phyloP scores from a whole-genome alignment of 805 yeast species.

The Wickerhamiella parazyma region DNA sequence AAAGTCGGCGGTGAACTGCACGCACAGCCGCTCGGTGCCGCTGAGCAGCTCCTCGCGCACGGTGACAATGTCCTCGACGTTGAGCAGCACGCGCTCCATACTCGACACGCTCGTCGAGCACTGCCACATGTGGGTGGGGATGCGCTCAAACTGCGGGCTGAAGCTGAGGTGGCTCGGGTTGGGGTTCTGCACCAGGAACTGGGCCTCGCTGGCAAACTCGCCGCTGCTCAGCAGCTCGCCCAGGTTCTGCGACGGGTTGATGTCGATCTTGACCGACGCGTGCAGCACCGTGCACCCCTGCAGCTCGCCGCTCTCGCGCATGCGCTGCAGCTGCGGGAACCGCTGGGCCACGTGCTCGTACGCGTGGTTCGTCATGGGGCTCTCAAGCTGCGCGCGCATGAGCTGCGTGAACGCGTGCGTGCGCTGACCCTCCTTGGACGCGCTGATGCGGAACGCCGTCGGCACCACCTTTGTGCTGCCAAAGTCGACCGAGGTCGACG shows the following conservation, averaged over 20 bases:
- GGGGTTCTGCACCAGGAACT: conserved; percentile 14
- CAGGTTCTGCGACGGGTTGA: conserved; percentile 4
- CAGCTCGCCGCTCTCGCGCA: conserved; percentile 14
- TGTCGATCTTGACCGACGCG: conserved; percentile 22
- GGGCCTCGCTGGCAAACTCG: conserved; percentile 15
- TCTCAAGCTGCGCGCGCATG: conserved; percentile 26
- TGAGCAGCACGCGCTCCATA: conserved; percentile 23
- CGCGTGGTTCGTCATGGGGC: conserved; percentile 23
- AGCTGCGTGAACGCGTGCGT: conserved; percentile 22
- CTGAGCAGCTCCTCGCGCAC: conserved; percentile 17
- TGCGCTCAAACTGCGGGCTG: conserved; percentile 8
- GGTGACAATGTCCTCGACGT: conserved; percentile 15
- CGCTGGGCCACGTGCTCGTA: conserved; percentile 18
- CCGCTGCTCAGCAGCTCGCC: conserved; percentile 4
- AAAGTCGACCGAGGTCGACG: conserved; percentile 18
- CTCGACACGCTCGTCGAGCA: conserved; percentile 24
- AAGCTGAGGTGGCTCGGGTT: conserved; percentile 5
- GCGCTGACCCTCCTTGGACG: neutral
- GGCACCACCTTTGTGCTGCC: conserved; percentile 20
- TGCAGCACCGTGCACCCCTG: conserved; percentile 22
- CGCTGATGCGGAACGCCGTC: conserved; percentile 17
- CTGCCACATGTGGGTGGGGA: conserved; percentile 19
- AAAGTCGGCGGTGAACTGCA: conserved; percentile 28
- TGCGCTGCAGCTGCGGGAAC: conserved; percentile 20
- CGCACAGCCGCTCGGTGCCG: conserved; percentile 22